These are phyloP conservation scores for Lecanicillium sp. DNA, from an alignment of 2,329 filamentous ascomycete genomes.

Conservation along the genomic window DNA sequence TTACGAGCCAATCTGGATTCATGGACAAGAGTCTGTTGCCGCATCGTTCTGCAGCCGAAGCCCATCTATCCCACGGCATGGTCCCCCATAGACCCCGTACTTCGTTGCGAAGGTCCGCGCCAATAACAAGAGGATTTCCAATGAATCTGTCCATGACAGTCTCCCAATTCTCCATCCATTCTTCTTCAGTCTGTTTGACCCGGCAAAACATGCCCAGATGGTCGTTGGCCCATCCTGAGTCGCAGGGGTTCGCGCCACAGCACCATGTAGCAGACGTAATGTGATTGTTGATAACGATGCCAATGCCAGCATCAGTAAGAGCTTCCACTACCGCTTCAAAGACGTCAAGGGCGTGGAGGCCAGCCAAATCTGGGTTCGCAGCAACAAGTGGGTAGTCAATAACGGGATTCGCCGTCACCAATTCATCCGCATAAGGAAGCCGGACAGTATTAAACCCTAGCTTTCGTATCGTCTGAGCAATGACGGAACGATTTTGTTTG, in stretches of 20 bases:
- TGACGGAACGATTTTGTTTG: constrained; percentile 50
- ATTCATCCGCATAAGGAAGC: constrained; percentile 60
- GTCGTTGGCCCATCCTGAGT: constrained; percentile 59
- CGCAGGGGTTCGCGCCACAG: constrained; percentile 59
- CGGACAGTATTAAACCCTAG: constrained; percentile 65
- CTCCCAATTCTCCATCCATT: constrained; percentile 61
- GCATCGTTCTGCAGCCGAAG: constrained; percentile 52
- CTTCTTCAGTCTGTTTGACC: constrained; percentile 53
- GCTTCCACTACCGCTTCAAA: constrained; percentile 49
- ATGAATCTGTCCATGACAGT: constrained; percentile 51
- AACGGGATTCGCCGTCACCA: constrained; percentile 52
- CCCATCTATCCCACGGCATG: constrained; percentile 59
- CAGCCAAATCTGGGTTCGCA: constrained; percentile 53
- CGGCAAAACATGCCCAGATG: constrained; percentile 52
- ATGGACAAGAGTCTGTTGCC: constrained; percentile 52
- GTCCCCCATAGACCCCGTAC: constrained; percentile 61
- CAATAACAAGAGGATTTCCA: constrained; percentile 53
- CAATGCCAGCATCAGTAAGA: constrained; percentile 53
- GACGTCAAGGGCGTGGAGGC: constrained; percentile 49
- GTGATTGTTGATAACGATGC: constrained; percentile 62
- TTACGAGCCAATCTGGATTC: constrained; percentile 56
- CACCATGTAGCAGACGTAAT: constrained; percentile 63
- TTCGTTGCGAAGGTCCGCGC: constrained; percentile 60
- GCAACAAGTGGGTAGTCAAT: constrained; percentile 39
- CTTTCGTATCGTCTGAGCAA: constrained; percentile 49